Evolutionary conservation across 805 yeast species (phyloP).

Genomic region (Candida nitratophila): DNA sequence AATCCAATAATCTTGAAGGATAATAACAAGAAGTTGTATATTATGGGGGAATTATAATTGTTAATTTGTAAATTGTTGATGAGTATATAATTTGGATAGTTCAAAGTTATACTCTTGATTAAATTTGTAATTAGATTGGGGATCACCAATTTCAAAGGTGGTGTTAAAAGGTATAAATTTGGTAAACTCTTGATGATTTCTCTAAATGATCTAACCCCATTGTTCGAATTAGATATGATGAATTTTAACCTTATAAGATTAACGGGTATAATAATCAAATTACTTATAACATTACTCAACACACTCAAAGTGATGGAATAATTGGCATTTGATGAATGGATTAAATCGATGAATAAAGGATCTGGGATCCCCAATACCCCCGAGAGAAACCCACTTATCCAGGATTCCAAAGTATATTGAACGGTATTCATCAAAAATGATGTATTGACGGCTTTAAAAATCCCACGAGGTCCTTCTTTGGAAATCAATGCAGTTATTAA

Average conservation of each 20-base stretch:
- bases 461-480: conserved; percentile 64
- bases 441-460: conserved; percentile 71
- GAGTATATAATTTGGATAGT: conserved; percentile 46
- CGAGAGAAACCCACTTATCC: conserved; percentile 85
- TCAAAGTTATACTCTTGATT: conserved; percentile 20
- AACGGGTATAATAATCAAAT: conserved; percentile 68
- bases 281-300: conserved; percentile 65
- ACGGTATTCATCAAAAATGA: conserved; percentile 73
- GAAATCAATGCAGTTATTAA: conserved; percentile 57
- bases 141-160: conserved; percentile 50
- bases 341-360: conserved; percentile 75
- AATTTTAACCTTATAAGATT: conserved; percentile 75
- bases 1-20: conserved; percentile 60
- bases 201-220: conserved; percentile 59
- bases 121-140: conserved; percentile 47
- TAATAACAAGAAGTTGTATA: conserved; percentile 54
- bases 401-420: conserved; percentile 73
- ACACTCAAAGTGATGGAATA: conserved; percentile 62
- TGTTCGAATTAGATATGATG: conserved; percentile 46
- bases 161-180: conserved; percentile 30
- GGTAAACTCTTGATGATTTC: conserved; percentile 51
- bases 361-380: conserved; percentile 81
- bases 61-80: conserved; percentile 61
- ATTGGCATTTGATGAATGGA: conserved; percentile 73
- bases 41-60: conserved; percentile 51